Evolutionary conservation across 106 monocot genomes (phyloP), one percentile per base, ranked within the genome.

Genomic region (Amphibolis antarctica): DNA sequence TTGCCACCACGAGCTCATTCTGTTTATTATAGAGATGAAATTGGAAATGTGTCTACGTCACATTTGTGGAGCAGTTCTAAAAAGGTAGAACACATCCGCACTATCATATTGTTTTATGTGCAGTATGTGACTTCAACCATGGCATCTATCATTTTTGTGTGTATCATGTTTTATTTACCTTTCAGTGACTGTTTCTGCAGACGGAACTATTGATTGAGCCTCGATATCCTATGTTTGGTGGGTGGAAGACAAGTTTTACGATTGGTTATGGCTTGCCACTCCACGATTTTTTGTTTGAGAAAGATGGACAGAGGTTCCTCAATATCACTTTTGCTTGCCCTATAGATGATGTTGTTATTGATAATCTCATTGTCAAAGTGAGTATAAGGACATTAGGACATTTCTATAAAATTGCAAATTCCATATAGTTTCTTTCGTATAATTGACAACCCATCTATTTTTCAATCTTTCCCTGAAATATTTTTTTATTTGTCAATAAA

Each of bases 21-120:
- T 67, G 74, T 98, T 53, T 90, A 90, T 67, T 98, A 98, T 59
- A 90, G 96, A 78, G 96, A 98, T 85, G 96, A 98, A 71, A 98
- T 98, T 60, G 90, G 90, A 14, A 98, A 98, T 68, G 81, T 90
- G 26, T 98, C 96, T 29, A 90, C 96, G 42, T 98, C 96, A 59
- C 77, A 90, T 61, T 64, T 98, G 28, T 86, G 81, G 89, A 74
- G 82, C 59, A 84, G 84, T 70, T 86, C 84, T 42, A 84, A 63
- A 68, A 90, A 76, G 77, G 96, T 96, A 80, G 23, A 42, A 14
- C 30, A 10, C 59, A 42, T 21, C 9, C 2, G 59, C n/a, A n/a
- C n/a, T n/a, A 36, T 36, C 36, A 36, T 36, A 36, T n/a, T n/a
- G n/a, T n/a, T n/a, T n/a, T 36, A 36, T 36, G 36, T 36, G 36